Evolutionary conservation across 169 alveolate species (phyloP).

Genomic region (Toxoplasma gondii): DNA sequence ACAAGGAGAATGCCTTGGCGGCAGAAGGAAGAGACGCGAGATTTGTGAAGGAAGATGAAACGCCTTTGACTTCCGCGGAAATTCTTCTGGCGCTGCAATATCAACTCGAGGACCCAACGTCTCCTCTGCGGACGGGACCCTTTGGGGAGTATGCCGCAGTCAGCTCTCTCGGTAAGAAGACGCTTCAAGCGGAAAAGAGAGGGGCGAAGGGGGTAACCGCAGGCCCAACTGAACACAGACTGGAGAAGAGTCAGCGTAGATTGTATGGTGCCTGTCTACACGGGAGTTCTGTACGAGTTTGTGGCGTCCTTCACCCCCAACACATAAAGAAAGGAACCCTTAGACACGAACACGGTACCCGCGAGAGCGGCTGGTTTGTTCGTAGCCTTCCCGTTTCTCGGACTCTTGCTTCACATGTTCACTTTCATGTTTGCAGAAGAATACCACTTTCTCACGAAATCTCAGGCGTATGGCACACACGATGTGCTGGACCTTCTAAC

Average conservation of each 20-base stretch:
- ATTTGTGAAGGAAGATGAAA: conserved; percentile 20
- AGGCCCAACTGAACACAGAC: background rate
- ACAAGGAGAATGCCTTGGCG: background rate
- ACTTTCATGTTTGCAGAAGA: conserved; percentile 22
- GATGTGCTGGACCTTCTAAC: conserved; percentile 58
- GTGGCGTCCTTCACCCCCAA: too few relatives aligned
- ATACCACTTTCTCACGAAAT: conserved; percentile 46
- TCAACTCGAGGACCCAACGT: conserved; percentile 63
- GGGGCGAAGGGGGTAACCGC: background rate
- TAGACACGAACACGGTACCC: background rate
- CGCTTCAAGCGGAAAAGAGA: background rate
- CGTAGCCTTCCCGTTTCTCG: background rate
- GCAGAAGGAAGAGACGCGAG: conserved; percentile 36
- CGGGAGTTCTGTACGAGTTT: background rate
- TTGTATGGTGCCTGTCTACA: background rate
- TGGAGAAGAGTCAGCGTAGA: background rate
- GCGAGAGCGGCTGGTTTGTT: background rate
- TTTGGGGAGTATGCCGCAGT: conserved; percentile 63
- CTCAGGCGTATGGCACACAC: conserved; percentile 38
- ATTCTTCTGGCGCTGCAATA: conserved; percentile 63
- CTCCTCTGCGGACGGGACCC: conserved; percentile 62
- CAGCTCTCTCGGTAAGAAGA: conserved; percentile 50
- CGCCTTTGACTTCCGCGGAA: conserved; percentile 64
- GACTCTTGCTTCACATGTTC: background rate
- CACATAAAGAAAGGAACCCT: background rate